These are phyloP conservation scores for Danielozyma ontarioensis DNA, from an alignment of 805 yeast genomes.

Conservation along the genomic window DNA sequence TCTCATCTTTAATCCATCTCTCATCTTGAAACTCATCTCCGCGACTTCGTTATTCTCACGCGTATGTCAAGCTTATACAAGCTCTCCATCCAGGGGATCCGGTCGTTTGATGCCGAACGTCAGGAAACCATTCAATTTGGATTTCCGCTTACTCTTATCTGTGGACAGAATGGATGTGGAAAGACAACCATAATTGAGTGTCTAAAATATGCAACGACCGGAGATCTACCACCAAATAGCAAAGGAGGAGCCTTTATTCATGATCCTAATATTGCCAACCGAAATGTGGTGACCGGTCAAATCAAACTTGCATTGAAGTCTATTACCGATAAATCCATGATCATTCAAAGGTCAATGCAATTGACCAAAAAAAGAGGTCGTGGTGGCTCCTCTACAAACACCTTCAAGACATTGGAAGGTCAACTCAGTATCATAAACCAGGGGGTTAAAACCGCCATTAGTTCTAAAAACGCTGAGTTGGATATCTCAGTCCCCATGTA, in stretches of 20 bases:
- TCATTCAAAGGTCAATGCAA: slow-evolving; percentile 81
- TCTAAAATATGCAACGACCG: slow-evolving; percentile 89
- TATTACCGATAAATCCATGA: slow-evolving; percentile 71
- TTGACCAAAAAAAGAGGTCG: slow-evolving; percentile 50
- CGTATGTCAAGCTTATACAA: slow-evolving; percentile 38
- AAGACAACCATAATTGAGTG: slow-evolving; percentile 96
- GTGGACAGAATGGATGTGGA: slow-evolving; percentile 95
- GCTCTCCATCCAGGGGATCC: slow-evolving; percentile 68
- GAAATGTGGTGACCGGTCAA: slow-evolving; percentile 79
- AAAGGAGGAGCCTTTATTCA: slow-evolving; percentile 95
- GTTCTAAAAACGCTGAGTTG: slow-evolving; percentile 78
- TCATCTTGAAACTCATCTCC: too few relatives aligned
- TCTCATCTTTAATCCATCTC: too few relatives aligned
- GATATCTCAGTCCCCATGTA: slow-evolving; percentile 76
- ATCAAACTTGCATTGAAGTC: slow-evolving; percentile 81
- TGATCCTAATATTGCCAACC: slow-evolving; percentile 79
- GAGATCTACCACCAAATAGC: slow-evolving; percentile 91
- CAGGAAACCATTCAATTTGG: slow-evolving; percentile 87
- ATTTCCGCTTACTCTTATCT: slow-evolving; percentile 84
- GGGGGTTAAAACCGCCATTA: slow-evolving; percentile 69
- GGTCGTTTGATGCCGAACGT: slow-evolving; percentile 85
- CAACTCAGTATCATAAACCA: slow-evolving; percentile 63
- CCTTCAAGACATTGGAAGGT: slow-evolving; percentile 90
- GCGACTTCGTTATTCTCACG: neutral
- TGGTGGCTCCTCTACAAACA: slow-evolving; percentile 36